These are phyloP conservation scores for Scedosporium dehoogii DNA, from an alignment of 2,329 filamentous ascomycete genomes.

Conservation along the genomic window DNA sequence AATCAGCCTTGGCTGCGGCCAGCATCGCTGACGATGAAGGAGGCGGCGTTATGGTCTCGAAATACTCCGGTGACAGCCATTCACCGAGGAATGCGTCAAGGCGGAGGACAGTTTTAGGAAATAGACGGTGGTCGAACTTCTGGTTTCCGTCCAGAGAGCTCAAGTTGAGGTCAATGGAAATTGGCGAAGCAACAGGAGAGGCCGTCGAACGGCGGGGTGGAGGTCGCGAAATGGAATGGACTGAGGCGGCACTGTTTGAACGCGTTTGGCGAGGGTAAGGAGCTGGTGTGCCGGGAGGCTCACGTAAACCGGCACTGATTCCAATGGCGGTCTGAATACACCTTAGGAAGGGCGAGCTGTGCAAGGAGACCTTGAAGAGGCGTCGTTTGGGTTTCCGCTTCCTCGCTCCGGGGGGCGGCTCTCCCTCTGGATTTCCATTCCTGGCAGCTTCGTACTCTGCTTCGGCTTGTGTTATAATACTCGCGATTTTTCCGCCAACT, in stretches of 20 bases:
- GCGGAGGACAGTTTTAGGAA: constrained; percentile 57
- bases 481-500: constrained; percentile 75
- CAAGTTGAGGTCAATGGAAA: constrained; percentile 9
- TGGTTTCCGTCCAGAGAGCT: constrained; percentile 6
- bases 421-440: constrained; percentile 1
- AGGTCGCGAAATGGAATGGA: not conserved
- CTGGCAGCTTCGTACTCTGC: constrained; percentile 26
- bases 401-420: constrained; percentile 12
- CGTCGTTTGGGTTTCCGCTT: constrained; percentile 19
- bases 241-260: constrained; percentile 8
- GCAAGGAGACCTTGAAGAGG: constrained; percentile 71
- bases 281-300: constrained; percentile 34
- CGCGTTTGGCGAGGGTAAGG: constrained; percentile 9
- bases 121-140: constrained; percentile 14
- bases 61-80: constrained; percentile 91
- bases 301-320: constrained; percentile 54
- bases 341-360: constrained; percentile 87
- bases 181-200: constrained; percentile 22
- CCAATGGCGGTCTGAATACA: constrained; percentile 60
- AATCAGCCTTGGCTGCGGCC: constrained; percentile 75
- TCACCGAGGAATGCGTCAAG: constrained; percentile 91
- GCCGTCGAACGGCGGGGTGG: constrained; percentile 11
- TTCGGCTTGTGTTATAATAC: constrained; percentile 49
- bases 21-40: constrained; percentile 82
- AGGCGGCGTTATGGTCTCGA: constrained; percentile 81